Conservation (phyloP, 805 yeast species). For the Hanseniaspora occidentalis region DNA sequence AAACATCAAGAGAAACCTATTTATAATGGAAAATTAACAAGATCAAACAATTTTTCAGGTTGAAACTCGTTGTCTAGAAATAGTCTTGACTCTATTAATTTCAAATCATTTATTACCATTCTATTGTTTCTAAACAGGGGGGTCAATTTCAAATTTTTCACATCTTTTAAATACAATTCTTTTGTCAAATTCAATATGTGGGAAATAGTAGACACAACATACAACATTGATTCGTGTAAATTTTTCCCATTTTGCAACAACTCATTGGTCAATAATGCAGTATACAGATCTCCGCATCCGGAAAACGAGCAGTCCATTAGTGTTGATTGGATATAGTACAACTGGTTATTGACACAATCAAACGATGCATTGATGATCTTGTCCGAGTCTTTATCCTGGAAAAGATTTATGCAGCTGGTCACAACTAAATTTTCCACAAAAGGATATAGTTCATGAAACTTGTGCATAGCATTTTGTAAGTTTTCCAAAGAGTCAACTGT, state of each 20-base stretch:
- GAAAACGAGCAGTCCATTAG: constrained; percentile 48
- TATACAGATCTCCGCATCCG: constrained; percentile 67
- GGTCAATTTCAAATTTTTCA: background rate
- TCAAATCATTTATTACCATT: constrained; percentile 29
- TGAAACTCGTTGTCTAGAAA: constrained; percentile 11
- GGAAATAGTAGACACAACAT: constrained; percentile 29
- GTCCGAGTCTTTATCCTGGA: constrained; percentile 1
- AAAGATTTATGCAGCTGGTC: constrained; percentile 20
- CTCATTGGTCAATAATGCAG: constrained; percentile 45
- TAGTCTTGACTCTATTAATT: constrained; percentile 31
- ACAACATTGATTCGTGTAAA: constrained; percentile 24
- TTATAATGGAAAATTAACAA: no score
- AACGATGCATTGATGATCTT: constrained; percentile 11
- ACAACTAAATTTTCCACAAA: constrained; percentile 41
- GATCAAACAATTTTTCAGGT: constrained; percentile 1
- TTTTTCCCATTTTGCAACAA: constrained; percentile 22
- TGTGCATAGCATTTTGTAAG: constrained; percentile 27
- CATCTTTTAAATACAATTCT: constrained; percentile 7
- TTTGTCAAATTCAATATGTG: constrained; percentile 31
- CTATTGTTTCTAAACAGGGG: background rate
- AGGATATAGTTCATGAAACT: constrained; percentile 33
- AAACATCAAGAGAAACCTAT: no score
- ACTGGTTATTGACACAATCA: constrained; percentile 25
- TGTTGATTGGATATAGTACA: constrained; percentile 30
- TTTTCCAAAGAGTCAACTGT: constrained; percentile 28